These are phyloP conservation scores for Moesziomyces aphidis DNA, from an alignment of 1,284 basidiomycete genomes.

Conservation along the genomic window DNA sequence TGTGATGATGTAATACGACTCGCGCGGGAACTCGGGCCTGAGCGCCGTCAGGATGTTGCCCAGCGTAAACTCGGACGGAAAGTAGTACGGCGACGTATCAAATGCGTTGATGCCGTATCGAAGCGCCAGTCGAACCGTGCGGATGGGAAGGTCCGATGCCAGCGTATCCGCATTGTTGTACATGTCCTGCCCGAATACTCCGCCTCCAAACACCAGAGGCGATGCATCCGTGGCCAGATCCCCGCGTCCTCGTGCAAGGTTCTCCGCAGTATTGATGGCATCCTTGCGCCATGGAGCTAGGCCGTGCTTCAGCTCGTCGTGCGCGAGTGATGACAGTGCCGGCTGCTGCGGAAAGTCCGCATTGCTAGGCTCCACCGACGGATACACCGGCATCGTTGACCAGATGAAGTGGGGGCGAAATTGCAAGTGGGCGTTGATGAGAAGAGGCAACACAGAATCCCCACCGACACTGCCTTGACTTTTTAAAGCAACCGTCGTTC, in stretches of 20 bases:
- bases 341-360: constrained; percentile 41
- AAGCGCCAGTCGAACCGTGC: constrained; percentile 73
- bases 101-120: constrained; percentile 88
- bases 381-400: constrained; percentile 46
- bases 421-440: not conserved
- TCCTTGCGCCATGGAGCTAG: constrained; percentile 36
- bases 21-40: constrained; percentile 57
- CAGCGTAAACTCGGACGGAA: constrained; percentile 87
- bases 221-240: constrained; percentile 37
- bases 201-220: constrained; percentile 62
- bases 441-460: constrained; percentile 1
- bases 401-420: not conserved
- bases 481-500: not conserved
- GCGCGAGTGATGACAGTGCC: constrained; percentile 21
- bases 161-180: constrained; percentile 56
- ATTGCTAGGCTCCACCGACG: constrained; percentile 39
- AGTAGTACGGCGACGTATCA: constrained; percentile 85
- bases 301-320: constrained; percentile 36
- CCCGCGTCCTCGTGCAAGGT: constrained; percentile 9
- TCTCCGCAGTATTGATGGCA: constrained; percentile 21
- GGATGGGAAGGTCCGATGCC: constrained; percentile 45
- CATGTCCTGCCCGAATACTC: constrained; percentile 62
- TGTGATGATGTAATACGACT: constrained; percentile 74
- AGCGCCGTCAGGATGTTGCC: constrained; percentile 72
- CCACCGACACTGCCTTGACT: not conserved